A percentile compares a stretch with the other conserved stretches of the same genome.
Evolutionary conservation across 805 yeast species (phyloP).

Genomic region (Metschnikowia santaceciliae): DNA sequence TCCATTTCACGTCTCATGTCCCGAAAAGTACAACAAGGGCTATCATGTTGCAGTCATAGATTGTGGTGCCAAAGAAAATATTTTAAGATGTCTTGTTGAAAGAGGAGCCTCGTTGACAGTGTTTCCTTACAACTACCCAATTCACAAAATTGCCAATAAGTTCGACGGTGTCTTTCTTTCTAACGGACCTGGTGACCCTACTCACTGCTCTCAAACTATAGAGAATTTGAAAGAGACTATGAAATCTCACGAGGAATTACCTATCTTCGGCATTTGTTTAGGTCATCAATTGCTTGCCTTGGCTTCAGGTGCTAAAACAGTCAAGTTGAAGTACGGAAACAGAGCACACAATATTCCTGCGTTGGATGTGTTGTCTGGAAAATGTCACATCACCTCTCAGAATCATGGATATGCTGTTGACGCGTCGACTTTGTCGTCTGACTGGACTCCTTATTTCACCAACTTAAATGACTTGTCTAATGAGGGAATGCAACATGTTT

Average conservation of each 20-base stretch:
- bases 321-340: conserved; percentile 95
- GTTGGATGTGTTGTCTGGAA: conserved; percentile 81
- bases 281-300: conserved; percentile 96
- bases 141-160: conserved; percentile 83
- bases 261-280: conserved; percentile 95
- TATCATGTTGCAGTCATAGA: conserved; percentile 87
- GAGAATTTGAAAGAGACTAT: conserved; percentile 57
- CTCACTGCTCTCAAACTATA: conserved; percentile 71
- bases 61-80: conserved; percentile 98
- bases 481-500: conserved; percentile 92
- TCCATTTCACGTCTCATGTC: conserved; percentile 83
- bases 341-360: conserved; percentile 99
- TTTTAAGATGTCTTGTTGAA: conserved; percentile 85
- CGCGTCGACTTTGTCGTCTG: conserved; percentile 64
- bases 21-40: conserved; percentile 49
- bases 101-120: conserved; percentile 97
- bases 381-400: conserved; percentile 97
- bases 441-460: conserved; percentile 76
- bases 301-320: conserved; percentile 90
- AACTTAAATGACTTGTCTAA: conserved; percentile 94
- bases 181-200: conserved; percentile 99
- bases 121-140: conserved; percentile 92
- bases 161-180: conserved; percentile 95
- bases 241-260: conserved; percentile 65
- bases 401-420: conserved; percentile 99